These are phyloP conservation scores for Lotmaria passim DNA, from an alignment of 208 protist genomes.

Conservation along the genomic window DNA sequence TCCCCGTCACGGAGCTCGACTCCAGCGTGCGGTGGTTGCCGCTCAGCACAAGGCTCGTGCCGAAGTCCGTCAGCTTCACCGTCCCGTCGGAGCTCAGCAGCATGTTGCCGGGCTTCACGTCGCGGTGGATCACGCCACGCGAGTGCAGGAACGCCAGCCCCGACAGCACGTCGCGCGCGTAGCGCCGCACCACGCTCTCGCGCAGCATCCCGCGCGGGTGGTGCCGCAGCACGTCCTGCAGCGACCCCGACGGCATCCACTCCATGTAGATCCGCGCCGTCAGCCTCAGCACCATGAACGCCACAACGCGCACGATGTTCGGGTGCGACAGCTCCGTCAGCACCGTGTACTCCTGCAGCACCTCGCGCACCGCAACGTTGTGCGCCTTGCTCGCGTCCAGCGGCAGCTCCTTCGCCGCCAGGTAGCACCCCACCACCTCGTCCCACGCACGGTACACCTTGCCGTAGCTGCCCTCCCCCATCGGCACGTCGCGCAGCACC, in stretches of 20 bases:
- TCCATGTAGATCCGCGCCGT: conserved; percentile 71
- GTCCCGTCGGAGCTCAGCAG: conserved; percentile 66
- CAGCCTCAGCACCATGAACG: conserved; percentile 55
- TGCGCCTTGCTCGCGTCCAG: conserved; percentile 39
- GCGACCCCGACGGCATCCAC: conserved; percentile 71
- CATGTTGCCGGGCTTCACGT: conserved; percentile 90
- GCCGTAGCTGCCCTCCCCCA: conserved; percentile 61
- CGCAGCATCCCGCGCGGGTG: conserved; percentile 37
- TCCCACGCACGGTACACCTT: conserved; percentile 68
- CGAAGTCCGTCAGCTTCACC: conserved; percentile 86
- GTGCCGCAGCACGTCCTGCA: conserved; percentile 55
- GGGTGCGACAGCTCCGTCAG: conserved; percentile 66
- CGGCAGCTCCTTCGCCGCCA: conserved; percentile 74
- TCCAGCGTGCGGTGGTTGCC: conserved; percentile 39
- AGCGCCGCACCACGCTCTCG: conserved; percentile 62
- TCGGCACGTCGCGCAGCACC: conserved; percentile 38
- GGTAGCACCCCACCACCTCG: conserved; percentile 55
- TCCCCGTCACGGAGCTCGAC: conserved; percentile 57
- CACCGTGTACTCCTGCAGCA: conserved; percentile 73
- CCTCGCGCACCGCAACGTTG: conserved; percentile 46
- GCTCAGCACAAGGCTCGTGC: conserved; percentile 54
- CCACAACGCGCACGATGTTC: conserved; percentile 74
- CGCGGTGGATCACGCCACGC: conserved; percentile 76
- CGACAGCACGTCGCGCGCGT: conserved; percentile 48
- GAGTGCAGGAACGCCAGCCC: conserved; percentile 70